A percentile compares a stretch with the other conserved stretches of the same genome.
phyloP scores from a whole-genome alignment of 176 grass and related monocot genomes.

The Oryza officinalis region DNA sequence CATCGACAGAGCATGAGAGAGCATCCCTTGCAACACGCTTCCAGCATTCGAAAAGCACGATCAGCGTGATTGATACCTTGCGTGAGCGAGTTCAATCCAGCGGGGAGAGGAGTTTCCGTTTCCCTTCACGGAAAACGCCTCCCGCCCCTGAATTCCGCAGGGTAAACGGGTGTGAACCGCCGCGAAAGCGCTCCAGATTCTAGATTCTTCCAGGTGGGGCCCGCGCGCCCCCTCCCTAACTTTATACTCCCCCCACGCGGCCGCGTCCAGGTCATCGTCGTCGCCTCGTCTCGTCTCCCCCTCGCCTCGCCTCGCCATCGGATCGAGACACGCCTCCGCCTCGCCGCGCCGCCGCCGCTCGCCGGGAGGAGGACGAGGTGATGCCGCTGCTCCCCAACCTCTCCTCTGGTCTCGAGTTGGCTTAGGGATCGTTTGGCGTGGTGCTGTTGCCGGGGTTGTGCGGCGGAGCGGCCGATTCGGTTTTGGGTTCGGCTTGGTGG shows the following conservation, averaged over 20 bases:
- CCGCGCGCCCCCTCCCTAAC: background rate
- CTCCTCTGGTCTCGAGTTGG: background rate
- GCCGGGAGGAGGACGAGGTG: conserved; percentile 17
- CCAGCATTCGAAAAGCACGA: background rate
- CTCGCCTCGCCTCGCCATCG: background rate
- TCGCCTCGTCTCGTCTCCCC: background rate
- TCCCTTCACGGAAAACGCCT: background rate
- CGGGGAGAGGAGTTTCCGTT: background rate
- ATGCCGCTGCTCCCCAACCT: background rate
- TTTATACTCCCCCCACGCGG: conserved; percentile 2
- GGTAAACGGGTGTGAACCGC: background rate
- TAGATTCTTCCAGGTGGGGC: conserved; percentile 36
- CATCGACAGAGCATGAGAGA: too few relatives aligned
- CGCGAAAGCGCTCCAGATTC: conserved; percentile 20
- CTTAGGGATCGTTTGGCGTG: background rate
- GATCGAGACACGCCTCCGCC: background rate
- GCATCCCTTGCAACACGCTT: too few relatives aligned
- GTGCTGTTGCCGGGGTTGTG: background rate
- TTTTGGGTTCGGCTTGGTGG: background rate
- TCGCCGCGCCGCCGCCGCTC: background rate
- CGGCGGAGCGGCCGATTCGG: background rate
- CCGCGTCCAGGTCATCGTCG: conserved; percentile 14
- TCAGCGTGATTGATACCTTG: background rate
- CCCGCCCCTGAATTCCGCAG: background rate
- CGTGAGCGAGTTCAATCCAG: background rate